phyloP scores from a whole-genome alignment of 805 yeast species.

The Saccharomyces cerevisiae region DNA sequence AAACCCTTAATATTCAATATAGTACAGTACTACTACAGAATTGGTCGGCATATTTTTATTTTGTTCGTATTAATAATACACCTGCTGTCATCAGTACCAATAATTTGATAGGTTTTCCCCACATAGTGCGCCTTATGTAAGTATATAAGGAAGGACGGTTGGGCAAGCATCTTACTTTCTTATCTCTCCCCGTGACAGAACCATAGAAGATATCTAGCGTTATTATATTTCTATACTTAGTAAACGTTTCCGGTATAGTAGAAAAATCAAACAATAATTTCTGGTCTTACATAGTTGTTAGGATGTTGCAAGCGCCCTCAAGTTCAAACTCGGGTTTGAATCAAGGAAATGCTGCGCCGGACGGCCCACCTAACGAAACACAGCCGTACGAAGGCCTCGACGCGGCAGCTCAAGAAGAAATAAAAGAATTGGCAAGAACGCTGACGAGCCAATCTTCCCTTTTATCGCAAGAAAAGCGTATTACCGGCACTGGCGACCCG shows the following conservation, averaged over 20 bases:
- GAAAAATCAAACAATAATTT: background rate
- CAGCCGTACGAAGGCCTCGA: conserved; percentile 33
- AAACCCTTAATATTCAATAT: background rate
- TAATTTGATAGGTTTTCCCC: background rate
- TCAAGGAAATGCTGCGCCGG: background rate
- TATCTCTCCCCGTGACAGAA: background rate
- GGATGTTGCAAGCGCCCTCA: background rate
- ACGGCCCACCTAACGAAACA: background rate
- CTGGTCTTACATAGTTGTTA: too few relatives aligned
- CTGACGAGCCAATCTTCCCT: conserved; percentile 16
- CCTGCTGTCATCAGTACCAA: too few relatives aligned
- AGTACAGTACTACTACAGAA: background rate
- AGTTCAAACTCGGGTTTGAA: background rate
- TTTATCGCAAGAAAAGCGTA: background rate
- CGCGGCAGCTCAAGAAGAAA: conserved; percentile 27
- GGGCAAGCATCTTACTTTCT: background rate
- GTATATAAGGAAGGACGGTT: background rate
- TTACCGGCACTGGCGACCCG: background rate
- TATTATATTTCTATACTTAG: background rate
- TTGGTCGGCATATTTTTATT: background rate
- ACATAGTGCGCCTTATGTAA: background rate
- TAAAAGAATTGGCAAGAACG: conserved; percentile 36
- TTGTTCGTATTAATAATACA: too few relatives aligned
- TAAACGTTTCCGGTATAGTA: background rate
- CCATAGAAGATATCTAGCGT: background rate